These are phyloP conservation scores for Agrocybe chaxingu DNA, from an alignment of 768 basidiomycete genomes.

Conservation along the genomic window DNA sequence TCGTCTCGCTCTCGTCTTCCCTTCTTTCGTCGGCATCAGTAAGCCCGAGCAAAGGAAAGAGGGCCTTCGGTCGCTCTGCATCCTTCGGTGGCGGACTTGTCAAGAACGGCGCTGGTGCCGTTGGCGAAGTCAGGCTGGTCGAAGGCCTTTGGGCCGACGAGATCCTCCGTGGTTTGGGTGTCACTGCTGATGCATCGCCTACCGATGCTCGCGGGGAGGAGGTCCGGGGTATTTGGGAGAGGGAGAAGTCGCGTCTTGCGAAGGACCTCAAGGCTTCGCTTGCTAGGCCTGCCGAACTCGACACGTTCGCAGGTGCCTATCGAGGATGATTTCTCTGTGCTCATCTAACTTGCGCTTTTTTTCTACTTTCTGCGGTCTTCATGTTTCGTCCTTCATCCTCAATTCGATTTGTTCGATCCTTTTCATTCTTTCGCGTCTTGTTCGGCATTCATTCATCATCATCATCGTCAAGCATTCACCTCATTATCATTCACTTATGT, in stretches of 20 bases:
- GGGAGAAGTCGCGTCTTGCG: conserved; percentile 42
- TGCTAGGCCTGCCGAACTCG: conserved; percentile 14
- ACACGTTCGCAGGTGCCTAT: conserved; percentile 41
- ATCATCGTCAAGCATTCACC: not conserved
- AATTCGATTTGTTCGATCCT: conserved; percentile 7
- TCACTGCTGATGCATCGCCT: conserved; percentile 25
- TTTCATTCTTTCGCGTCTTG: conserved; percentile 6
- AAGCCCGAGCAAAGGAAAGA: conserved; percentile 40
- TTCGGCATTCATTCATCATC: conserved; percentile 4
- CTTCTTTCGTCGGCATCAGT: conserved; percentile 33
- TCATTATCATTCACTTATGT: conserved; percentile 14
- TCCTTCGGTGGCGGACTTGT: conserved; percentile 48
- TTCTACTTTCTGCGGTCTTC: conserved; percentile 8
- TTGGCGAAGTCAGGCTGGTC: conserved; percentile 52
- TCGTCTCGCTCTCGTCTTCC: conserved; percentile 44
- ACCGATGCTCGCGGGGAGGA: conserved; percentile 25
- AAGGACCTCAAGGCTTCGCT: conserved; percentile 37
- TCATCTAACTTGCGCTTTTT: not conserved
- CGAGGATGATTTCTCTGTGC: conserved; percentile 30
- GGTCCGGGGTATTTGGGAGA: conserved; percentile 42
- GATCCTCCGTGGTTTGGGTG: conserved; percentile 66
- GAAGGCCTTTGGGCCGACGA: conserved; percentile 68
- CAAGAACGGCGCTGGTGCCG: conserved; percentile 32
- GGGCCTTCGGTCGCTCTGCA: conserved; percentile 50
- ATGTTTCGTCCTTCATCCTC: conserved; percentile 10